phyloP scores from a whole-genome alignment of 2,329 filamentous ascomycete species.

The Fusarium sp. region DNA sequence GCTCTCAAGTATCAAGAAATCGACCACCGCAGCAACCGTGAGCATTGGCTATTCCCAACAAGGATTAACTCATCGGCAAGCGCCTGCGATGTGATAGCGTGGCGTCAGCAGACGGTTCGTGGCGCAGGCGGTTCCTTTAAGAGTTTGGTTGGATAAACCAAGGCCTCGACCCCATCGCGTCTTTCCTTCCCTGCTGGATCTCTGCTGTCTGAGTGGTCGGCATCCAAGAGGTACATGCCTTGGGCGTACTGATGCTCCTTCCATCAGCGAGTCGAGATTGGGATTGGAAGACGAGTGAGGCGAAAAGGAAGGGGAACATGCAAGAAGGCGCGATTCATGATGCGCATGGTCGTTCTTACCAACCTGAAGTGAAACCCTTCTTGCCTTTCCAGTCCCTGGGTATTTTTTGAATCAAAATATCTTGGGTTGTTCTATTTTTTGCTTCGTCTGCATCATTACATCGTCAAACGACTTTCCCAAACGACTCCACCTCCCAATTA shows the following conservation, averaged over 20 bases:
- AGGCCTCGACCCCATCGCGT: slow-evolving; percentile 14
- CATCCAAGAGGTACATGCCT: slow-evolving; percentile 18
- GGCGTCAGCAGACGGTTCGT: slow-evolving; percentile 31
- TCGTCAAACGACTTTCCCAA: slow-evolving; percentile 19
- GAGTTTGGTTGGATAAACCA: slow-evolving; percentile 22
- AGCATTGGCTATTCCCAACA: slow-evolving; percentile 26
- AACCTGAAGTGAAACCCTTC: neutral
- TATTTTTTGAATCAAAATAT: neutral
- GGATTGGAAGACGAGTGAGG: slow-evolving; percentile 21
- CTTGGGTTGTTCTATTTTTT: neutral
- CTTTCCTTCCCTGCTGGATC: slow-evolving; percentile 17
- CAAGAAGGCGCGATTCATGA: slow-evolving; percentile 24
- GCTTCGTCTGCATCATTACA: slow-evolving; percentile 31
- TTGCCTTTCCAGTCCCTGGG: neutral
- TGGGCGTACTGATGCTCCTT: slow-evolving; percentile 26
- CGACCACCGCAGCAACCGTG: slow-evolving; percentile 5
- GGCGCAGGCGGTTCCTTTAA: slow-evolving; percentile 30
- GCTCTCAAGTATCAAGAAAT: slow-evolving; percentile 25
- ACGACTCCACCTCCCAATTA: slow-evolving; percentile 39
- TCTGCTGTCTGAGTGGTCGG: slow-evolving; percentile 17
- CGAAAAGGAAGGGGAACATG: slow-evolving; percentile 14
- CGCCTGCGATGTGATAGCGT: slow-evolving; percentile 35
- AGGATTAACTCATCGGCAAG: slow-evolving; percentile 28
- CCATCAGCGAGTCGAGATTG: slow-evolving; percentile 23
- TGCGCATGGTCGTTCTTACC: neutral